Conservation (phyloP, 202 grass and related monocot species). For the Cymbopogon flexuosus region DNA sequence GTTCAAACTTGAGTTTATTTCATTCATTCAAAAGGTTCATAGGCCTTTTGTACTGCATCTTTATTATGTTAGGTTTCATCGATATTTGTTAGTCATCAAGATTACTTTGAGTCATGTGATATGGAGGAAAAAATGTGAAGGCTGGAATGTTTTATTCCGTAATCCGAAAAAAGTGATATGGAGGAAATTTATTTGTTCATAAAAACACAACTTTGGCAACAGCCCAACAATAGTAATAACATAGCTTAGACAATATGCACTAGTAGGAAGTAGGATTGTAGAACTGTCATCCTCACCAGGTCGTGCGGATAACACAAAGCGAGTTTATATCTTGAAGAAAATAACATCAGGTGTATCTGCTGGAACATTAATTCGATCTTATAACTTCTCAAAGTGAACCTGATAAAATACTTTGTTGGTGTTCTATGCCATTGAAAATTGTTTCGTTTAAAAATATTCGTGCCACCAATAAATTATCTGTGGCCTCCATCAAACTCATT, state of each 20-base stretch:
- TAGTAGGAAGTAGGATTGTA: neutral
- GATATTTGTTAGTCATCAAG: neutral
- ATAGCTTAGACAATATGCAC: neutral
- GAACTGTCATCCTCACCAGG: neutral
- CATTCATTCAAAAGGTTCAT: too few relatives aligned
- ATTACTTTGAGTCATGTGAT: neutral
- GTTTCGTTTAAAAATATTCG: neutral
- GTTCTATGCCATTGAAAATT: slow-evolving; percentile 5
- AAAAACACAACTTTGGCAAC: neutral
- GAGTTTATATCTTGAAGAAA: neutral
- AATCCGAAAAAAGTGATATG: neutral
- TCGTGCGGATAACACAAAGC: neutral
- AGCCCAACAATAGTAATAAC: too few relatives aligned
- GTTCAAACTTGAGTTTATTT: too few relatives aligned
- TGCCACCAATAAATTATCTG: neutral
- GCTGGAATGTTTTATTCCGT: too few relatives aligned
- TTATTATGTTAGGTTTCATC: neutral
- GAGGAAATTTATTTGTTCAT: neutral
- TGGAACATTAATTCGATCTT: neutral
- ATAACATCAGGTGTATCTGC: neutral
- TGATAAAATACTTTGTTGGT: neutral
- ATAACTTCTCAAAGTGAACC: slow-evolving; percentile 1
- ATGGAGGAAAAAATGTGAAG: neutral
- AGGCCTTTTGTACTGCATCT: neutral
- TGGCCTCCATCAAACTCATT: neutral